Percentiles rank a stretch among this genome's conserved stretches.
These are phyloP conservation scores for Oidiodendron maius DNA, from an alignment of 495 filamentous ascomycete species.

Conservation along the genomic window DNA sequence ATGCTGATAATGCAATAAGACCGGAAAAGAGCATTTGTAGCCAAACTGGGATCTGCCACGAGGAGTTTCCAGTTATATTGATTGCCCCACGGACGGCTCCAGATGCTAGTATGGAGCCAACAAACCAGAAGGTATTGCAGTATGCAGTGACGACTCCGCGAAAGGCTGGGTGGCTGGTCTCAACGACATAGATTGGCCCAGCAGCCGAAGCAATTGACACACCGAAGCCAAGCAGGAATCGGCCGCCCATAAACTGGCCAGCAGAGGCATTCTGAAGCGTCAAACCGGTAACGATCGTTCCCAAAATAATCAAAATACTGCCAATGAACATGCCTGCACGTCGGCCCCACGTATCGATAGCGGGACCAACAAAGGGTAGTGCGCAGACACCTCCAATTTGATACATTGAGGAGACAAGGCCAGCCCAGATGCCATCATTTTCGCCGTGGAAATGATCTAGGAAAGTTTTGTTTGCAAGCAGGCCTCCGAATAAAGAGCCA, in stretches of 20 bases:
- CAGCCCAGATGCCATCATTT: constrained; percentile 34
- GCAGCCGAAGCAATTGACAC: constrained; percentile 62
- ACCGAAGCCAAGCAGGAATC: constrained; percentile 73
- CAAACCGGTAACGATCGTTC: constrained; percentile 50
- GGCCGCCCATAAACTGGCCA: constrained; percentile 61
- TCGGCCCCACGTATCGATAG: constrained; percentile 47
- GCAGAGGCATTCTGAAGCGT: constrained; percentile 22
- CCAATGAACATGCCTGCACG: constrained; percentile 60
- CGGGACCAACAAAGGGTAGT: constrained; percentile 45
- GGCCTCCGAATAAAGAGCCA: constrained; percentile 39
- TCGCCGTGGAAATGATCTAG: constrained; percentile 20
- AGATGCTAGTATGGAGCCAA: constrained; percentile 21
- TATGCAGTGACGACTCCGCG: constrained; percentile 62
- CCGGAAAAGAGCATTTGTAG: constrained; percentile 51
- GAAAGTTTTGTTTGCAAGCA: constrained; percentile 24
- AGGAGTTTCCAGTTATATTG: constrained; percentile 8
- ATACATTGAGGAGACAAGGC: constrained; percentile 53
- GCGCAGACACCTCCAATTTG: constrained; percentile 52
- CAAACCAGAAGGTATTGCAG: constrained; percentile 50
- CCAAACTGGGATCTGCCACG: constrained; percentile 39
- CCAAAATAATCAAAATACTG: constrained; percentile 51
- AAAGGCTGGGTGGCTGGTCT: constrained; percentile 69
- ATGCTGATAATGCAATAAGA: constrained; percentile 30
- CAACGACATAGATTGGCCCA: constrained; percentile 68
- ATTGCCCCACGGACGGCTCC: constrained; percentile 18